Conservation (phyloP, 192 early-diverging fungal species). For the Jimgerdemannia flammicorona region DNA sequence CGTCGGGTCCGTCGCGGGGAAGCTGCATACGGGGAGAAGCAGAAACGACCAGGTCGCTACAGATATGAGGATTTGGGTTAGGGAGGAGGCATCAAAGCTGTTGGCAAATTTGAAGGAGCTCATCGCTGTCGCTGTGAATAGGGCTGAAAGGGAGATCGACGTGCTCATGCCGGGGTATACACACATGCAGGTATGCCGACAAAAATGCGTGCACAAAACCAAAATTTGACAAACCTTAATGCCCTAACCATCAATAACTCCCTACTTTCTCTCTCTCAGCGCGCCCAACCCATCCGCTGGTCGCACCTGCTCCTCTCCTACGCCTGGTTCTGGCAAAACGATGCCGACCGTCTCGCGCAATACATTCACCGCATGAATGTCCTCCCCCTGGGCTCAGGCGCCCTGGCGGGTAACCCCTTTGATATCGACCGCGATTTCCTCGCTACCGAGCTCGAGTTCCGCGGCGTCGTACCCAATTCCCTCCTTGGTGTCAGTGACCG, state of each 20-base stretch:
- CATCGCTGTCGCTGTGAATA: slow-evolving; percentile 63
- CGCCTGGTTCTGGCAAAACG: slow-evolving; percentile 88
- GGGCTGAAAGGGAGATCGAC: slow-evolving; percentile 89
- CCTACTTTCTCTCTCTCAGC: slow-evolving; percentile 32
- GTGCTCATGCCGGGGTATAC: slow-evolving; percentile 99
- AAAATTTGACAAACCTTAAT: background rate
- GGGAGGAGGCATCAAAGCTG: slow-evolving; percentile 69
- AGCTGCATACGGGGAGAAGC: slow-evolving; percentile 94
- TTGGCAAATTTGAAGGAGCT: slow-evolving; percentile 69
- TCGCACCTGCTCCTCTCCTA: slow-evolving; percentile 86
- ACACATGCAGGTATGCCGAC: slow-evolving; percentile 75
- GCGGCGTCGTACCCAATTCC: slow-evolving; percentile 81
- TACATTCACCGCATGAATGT: slow-evolving; percentile 77
- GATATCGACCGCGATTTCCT: slow-evolving; percentile 90
- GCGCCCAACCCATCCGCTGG: slow-evolving; percentile 98
- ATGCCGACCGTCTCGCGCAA: slow-evolving; percentile 80
- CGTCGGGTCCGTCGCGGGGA: slow-evolving; percentile 89
- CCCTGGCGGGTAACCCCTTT: slow-evolving; percentile 97
- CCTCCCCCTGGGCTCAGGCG: slow-evolving; percentile 90
- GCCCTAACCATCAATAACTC: slow-evolving; percentile 3
- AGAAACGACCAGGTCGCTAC: slow-evolving; percentile 99
- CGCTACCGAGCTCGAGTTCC: slow-evolving; percentile 86
- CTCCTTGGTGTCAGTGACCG: slow-evolving; percentile 91
- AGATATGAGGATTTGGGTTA: slow-evolving; percentile 93
- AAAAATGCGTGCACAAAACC: background rate